Evolutionary conservation across 495 filamentous ascomycete species (phyloP), one percentile per base, ranked within the genome.

Genomic region (Neurospora sp.): DNA sequence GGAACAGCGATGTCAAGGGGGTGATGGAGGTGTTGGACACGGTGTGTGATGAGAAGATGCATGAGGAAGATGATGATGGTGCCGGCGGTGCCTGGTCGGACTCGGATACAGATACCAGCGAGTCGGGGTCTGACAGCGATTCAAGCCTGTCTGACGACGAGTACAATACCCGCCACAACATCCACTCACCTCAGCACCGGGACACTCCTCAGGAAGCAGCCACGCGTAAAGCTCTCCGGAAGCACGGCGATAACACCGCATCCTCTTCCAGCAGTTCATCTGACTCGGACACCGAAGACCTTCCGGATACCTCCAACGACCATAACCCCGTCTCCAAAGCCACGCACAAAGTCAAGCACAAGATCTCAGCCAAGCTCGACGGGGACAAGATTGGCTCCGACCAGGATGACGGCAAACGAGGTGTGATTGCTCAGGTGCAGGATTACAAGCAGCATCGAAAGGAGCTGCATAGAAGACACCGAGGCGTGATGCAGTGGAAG

Each of bases 401-500:
- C 37, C 77, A 79, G 0, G 82, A 82, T 38, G 80, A 85, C 54
- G 81, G 82, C 13, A 82, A 81, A 28, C 79, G 83, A 38, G 86
- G 88, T 3, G 72, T 79, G 3, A 39, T 81, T 6, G 80, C 78
- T 19, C 83, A 86, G 72, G 19, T 87, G 24, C 83, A 84, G 73
- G 83, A 87, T 69, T 88, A 90, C 78, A 85, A 85, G 75, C 82
- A 85, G 76, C 87, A 91, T 73, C 85, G 86, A 74, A 85, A 85
- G 75, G 82, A 86, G 66, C 84, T 91, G 74, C 88, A 90, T 77
- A 80, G 90, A 69, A 89, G 88, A 77, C 89, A 92, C 75, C 79
- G 88, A 34, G 90, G 90, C 2, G 74, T 91, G 71, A 91, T 91
- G 90, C 90, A 92, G 79, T 92, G 90, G 89, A 89, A 87, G 78